Evolutionary conservation across 176 grass and related monocot genomes (phyloP).

Genomic region (Neostapfia colusana): DNA sequence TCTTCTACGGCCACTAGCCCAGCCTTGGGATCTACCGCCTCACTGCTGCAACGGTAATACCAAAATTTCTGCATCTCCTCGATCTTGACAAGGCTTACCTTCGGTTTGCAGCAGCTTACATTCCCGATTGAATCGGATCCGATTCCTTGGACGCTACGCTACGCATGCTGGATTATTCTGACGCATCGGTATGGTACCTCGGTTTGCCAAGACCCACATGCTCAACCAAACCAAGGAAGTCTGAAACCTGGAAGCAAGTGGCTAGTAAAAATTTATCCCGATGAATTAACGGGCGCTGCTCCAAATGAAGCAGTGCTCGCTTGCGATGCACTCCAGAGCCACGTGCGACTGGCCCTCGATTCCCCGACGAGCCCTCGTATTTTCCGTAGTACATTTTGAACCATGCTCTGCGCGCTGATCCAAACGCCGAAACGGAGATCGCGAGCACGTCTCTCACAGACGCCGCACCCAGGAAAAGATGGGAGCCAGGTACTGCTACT

Average conservation of each 20-base stretch:
- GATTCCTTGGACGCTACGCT: constrained; percentile 47
- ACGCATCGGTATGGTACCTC: too few species aligned
- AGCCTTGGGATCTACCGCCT: not conserved
- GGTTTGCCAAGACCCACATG: too few species aligned
- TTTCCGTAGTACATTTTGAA: constrained; percentile 34
- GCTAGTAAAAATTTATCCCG: too few species aligned
- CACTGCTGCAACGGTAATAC: not conserved
- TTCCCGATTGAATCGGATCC: constrained; percentile 35
- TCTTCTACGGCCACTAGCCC: not conserved
- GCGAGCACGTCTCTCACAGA: not conserved
- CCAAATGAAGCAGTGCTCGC: too few species aligned
- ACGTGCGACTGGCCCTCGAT: constrained; percentile 27
- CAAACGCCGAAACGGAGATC: constrained; percentile 11
- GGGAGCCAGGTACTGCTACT: not conserved
- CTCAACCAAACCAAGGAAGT: too few species aligned
- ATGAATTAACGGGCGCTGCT: too few species aligned
- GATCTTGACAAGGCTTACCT: not conserved
- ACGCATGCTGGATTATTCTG: not conserved
- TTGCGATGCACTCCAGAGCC: constrained; percentile 24
- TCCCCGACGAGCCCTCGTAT: constrained; percentile 39
- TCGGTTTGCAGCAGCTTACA: constrained; percentile 4
- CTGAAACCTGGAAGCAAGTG: too few species aligned
- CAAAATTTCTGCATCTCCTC: not conserved
- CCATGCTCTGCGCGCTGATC: constrained; percentile 6
- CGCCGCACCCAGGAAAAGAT: not conserved